Conservation (phyloP, 768 basidiomycete genomes). For the Kwoniella pini region DNA sequence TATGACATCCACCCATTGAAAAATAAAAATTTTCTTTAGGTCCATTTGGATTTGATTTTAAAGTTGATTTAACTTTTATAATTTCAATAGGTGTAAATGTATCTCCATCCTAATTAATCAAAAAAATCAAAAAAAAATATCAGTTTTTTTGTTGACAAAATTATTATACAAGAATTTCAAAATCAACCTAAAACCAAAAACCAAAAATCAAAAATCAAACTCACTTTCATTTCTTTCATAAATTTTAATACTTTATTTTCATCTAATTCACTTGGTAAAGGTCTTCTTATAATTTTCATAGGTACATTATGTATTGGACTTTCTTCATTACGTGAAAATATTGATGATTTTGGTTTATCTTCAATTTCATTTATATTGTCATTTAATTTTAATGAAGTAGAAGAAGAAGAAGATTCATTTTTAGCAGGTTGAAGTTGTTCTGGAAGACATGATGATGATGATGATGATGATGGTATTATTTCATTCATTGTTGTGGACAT, state of each 20-base stretch:
- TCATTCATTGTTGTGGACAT: not conserved
- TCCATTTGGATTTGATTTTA: conserved; percentile 34
- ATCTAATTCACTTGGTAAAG: conserved; percentile 51
- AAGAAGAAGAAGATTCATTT: too few species aligned
- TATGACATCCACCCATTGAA: conserved; percentile 55
- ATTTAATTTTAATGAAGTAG: too few species aligned
- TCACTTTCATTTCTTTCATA: conserved; percentile 54
- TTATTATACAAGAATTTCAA: too few species aligned
- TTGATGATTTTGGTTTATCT: conserved; percentile 28
- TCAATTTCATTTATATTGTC: too few species aligned
- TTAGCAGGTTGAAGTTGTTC: conserved; percentile 6
- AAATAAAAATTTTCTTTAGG: conserved; percentile 48
- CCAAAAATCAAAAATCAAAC: conserved; percentile 1
- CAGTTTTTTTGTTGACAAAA: conserved; percentile 54
- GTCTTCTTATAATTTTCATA: conserved; percentile 52
- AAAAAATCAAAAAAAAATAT: not conserved
- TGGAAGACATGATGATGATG: not conserved
- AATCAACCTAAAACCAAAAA: too few species aligned
- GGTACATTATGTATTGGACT: conserved; percentile 47
- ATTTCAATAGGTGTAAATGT: conserved; percentile 55
- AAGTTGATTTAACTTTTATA: conserved; percentile 38
- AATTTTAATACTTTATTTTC: conserved; percentile 53
- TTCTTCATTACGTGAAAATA: conserved; percentile 27
- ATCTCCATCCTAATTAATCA: conserved; percentile 45
- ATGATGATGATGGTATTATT: not conserved